Base-by-base conservation (phyloP, 805 yeast species). In the Candida glaebosa region DNA sequence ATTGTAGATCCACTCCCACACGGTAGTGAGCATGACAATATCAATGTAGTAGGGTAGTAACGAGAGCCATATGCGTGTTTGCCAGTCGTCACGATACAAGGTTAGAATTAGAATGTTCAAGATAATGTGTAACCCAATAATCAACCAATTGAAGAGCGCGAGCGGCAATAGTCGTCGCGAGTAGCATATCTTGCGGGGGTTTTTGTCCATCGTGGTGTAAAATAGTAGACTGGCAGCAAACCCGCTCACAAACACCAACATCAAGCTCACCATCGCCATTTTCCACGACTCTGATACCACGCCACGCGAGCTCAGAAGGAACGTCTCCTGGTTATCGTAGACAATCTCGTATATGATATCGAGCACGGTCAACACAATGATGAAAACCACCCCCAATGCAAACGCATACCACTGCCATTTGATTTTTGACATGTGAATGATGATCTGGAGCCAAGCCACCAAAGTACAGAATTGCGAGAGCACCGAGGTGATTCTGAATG, bases 1-100 rank as follows among this genome's bases (percentile, higher is more conserved):
- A 34, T 78, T 72, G 50, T 67, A 75, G 7, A 80, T 58, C 83
- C 87, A 79, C 58, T 82, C 87, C 84, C 86, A 82, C 1, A 79
- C 68, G 18, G 78, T 65, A 1, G 81, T 75, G 14, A 74, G 61
- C 3, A 79, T 59, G 26, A 78, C 67, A 12, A 79, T 67, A 37
- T 76, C 75, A 4, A 78, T 51, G 31, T 80, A 45, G 31, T 46
- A 68, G 3, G 75, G 65, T 9, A 71, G 51, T 3, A 76, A 61
- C 22, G 67, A 63, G 0, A 73, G 58, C 54, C 84, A 69, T 69
- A 84, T 75, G 10, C 67, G 67, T n/a, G 67, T 65, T 18, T 72
- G 58, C 69, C 72, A 65, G 25, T 54, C 55, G 8, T 37, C 17
- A 9, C 47, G 42, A 53, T 57, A 67, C 3, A 53, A 18, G 51